These are phyloP conservation scores for Niebla homalea DNA, from an alignment of 495 filamentous ascomycete genomes.

Conservation along the genomic window DNA sequence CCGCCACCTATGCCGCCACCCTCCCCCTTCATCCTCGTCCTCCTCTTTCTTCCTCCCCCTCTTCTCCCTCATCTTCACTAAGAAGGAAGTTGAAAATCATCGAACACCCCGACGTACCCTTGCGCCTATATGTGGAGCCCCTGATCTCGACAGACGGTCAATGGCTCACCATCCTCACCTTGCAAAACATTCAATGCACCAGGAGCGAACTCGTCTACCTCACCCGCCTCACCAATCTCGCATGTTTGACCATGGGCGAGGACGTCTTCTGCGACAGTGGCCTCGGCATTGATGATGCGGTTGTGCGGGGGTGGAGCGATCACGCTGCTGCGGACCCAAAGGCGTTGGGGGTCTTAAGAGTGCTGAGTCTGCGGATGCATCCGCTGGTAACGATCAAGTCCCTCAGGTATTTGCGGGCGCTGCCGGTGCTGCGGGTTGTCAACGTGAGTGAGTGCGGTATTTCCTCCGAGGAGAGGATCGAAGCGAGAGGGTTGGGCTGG, in stretches of 20 bases:
- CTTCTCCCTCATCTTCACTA: slow-evolving; percentile 2
- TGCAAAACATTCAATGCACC: slow-evolving; percentile 14
- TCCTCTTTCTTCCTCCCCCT: slow-evolving; percentile 7
- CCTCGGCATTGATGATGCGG: slow-evolving; percentile 15
- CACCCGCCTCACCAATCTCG: slow-evolving; percentile 16
- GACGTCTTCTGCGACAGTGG: neutral
- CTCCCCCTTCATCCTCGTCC: neutral
- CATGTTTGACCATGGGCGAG: slow-evolving; percentile 14
- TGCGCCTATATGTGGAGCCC: slow-evolving; percentile 12
- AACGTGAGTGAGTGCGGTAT: slow-evolving; percentile 8
- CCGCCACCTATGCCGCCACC: slow-evolving; percentile 11
- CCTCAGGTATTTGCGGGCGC: slow-evolving; percentile 14
- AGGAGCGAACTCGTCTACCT: slow-evolving; percentile 9
- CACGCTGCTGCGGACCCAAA: slow-evolving; percentile 8
- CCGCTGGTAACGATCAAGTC: slow-evolving; percentile 10
- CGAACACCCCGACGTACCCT: slow-evolving; percentile 2
- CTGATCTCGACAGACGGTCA: slow-evolving; percentile 8
- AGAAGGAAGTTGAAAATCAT: slow-evolving; percentile 10
- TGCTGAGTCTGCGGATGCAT: slow-evolving; percentile 12
- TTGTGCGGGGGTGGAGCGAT: slow-evolving; percentile 18
- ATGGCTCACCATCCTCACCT: slow-evolving; percentile 18
- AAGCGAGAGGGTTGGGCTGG: neutral
- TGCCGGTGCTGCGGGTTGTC: slow-evolving; percentile 15
- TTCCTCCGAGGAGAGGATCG: neutral
- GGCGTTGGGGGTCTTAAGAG: slow-evolving; percentile 16